Base-by-base conservation (phyloP, 306 rosid species). In the Rubus parviflorus region DNA sequence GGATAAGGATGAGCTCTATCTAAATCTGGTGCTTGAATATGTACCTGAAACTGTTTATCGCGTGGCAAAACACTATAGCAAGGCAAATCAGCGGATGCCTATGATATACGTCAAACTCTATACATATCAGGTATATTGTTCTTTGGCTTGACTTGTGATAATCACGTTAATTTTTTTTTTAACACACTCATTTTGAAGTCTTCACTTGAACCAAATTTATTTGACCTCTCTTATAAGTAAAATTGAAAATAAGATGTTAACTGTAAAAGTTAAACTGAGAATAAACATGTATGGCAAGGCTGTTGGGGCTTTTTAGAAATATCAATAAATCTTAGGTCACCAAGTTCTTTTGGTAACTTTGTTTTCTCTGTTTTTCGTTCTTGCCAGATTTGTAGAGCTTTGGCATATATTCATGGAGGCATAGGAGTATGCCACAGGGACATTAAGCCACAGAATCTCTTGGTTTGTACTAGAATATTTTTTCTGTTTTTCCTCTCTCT, bases 61-160 rank as follows among this genome's bases (percentile, higher is more conserved):
- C 40, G 90, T 90, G 73, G 73, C 85, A 54, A 90, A 88, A 77
- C 90, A 90, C 79, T 90, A 90, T 56, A 88, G 87, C 80, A 90
- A 90, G 84, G 89, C 89, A 74, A 88, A 86, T 80, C 90, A 86
- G 78, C 80, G 88, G 77, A 90, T 90, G 95, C 95, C 95, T 79
- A 65, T 90, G 83, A 81, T 90, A 68, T 88, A 90, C 76, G 92
- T 86, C 67, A 88, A 90, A 81, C 92, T 90, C 58, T 90, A 88
- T 75, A 87, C 89, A 7, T 90, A 86, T 76, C 95, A 90, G 92
- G 95, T 88, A 35, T 52, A 35, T 11, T 54, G 7, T 42, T 68
- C 45, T 54, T 49, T 5, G 76, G 47, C 38, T 52, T n/a, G 6
- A 37, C 51, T 72, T 53, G n/a, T 72, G 63, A 38, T 37, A 6